A percentile compares a stretch with the other conserved stretches of the same genome.
These are phyloP conservation scores for Cordyceps tenuipes DNA, from an alignment of 2,329 filamentous ascomycete genomes.

Conservation along the genomic window DNA sequence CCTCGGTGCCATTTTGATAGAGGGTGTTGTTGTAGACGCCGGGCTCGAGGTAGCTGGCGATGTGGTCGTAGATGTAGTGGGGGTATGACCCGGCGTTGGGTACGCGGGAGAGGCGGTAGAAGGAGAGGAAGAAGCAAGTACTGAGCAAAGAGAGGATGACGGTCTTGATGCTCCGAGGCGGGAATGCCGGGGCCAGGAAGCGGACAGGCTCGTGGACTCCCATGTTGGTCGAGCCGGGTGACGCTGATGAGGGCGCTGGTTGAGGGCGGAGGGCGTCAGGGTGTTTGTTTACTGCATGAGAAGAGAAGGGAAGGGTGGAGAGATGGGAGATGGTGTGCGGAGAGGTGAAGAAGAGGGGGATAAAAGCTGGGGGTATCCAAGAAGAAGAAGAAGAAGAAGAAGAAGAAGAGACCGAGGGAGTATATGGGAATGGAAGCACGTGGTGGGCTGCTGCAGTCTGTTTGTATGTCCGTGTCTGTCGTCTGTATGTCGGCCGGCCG, in stretches of 20 bases:
- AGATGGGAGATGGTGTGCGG: no score
- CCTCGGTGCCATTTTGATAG: conserved; percentile 28
- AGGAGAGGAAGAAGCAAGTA: conserved; percentile 21
- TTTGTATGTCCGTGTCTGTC: no score
- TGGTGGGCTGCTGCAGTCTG: neutral
- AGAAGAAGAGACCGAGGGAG: neutral
- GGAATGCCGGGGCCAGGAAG: conserved; percentile 14
- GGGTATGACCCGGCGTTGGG: conserved; percentile 20
- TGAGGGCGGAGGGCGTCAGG: neutral
- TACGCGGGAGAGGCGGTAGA: conserved; percentile 23
- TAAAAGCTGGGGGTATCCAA: conserved; percentile 9
- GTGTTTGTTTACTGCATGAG: neutral
- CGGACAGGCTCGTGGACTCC: conserved; percentile 11
- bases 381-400: conserved; percentile 3
- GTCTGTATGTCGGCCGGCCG: neutral
- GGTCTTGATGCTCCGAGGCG: conserved; percentile 21
- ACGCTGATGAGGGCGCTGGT: neutral
- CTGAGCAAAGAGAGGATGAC: conserved; percentile 16
- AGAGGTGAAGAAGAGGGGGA: neutral
- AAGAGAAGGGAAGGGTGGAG: no score
- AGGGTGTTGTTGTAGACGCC: conserved; percentile 32
- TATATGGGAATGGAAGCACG: neutral
- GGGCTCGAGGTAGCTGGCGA: conserved; percentile 23
- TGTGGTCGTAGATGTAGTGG: conserved; percentile 22
- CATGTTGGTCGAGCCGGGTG: conserved; percentile 10